Base-by-base conservation (phyloP, 2,329 filamentous ascomycete genomes). In the Penicillium digitatum region DNA sequence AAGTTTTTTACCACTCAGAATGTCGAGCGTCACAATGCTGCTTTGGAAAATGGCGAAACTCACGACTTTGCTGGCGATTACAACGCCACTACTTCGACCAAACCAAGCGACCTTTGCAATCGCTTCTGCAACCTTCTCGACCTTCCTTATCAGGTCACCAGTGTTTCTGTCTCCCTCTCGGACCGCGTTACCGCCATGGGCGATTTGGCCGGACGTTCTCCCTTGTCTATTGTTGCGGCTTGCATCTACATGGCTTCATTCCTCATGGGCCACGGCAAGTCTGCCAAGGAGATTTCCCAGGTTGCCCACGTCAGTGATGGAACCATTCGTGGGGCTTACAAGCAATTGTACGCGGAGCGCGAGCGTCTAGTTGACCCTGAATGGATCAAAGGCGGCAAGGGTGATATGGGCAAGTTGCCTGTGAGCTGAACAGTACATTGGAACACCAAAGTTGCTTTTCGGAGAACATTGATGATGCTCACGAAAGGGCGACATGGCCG, bases 201-300 rank as follows among this genome's bases (percentile, higher is more conserved):
- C 56, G 87, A 90, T 52, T 82, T 97, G 57, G 92, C 93, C 34
- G 94, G 94, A 62, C 90, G 94, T 56, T 97, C 93, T 55, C 94
- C 94, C 20, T 80, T 99, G 46, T 96, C 93, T 1, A 90, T 95
- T 58, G 93, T 95, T 7, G 93, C 92, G 18, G 92, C 94, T 31
- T 95, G 91, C 72, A 96, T 99, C 73, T 99, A 94, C 79, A 94
- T 97, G 85, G 89, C 93, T 4, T 91, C 90, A 29, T 86, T 93
- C 68, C 81, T 97, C 35, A 87, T 96, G 77, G 89, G 87, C 53
- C 84, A 94, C 63, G 80, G 85, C 20, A 89, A 88, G 66, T 80
- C 84, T 7, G 88, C 90, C n/a, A 92, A 92, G 72, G 88, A 95
- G 58, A 96, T 99, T 65, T 89, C 90, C 5, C 74, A 76, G 24